Base-by-base conservation (phyloP, 306 rosid species). In the Arachis stenosperma region DNA sequence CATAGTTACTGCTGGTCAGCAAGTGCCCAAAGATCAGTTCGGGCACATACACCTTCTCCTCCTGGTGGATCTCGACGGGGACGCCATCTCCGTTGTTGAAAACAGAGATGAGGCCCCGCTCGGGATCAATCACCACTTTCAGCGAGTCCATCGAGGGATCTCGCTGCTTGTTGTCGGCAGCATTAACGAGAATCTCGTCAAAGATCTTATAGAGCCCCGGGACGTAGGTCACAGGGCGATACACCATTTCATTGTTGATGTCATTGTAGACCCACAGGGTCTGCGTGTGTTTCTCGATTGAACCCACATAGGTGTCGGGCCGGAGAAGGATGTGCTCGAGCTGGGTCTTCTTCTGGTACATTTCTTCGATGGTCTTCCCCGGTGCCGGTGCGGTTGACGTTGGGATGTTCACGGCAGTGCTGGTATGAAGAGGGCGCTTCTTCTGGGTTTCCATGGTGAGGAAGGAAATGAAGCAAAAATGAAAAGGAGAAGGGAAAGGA, bases 141-240 rank as follows among this genome's bases (percentile, higher is more conserved):
- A 94, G 13, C 0, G 95, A 56, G 14, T 91, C 86, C 98, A 91
- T 94, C 1, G 83, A 73, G 3, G 89, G 90, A 39, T 94, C 98
- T 3, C 98, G 78, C 87, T 94, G 98, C 76, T 94, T 94, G 79
- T 94, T 94, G 42, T 94, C 98, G 0, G 98, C 97, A 0, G 98
- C 98, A 15, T 91, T 94, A 56, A 94, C 98, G 22, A 94, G 85
- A 13, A 94, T 94, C 85, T 94, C 98, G 12, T 91, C 98, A 60
- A 94, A 94, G 86, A 94, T 94, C 80, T 94, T 94, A 89, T 91
- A 91, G 0, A 94, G 92, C 1, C 97, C 98, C 0, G 98, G 97
- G 39, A 94, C 98, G 71, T 89, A 94, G 67, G 88, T 22, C 9
- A 94, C 74, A 2, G 88, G 15, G 2, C 98, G 97, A 37, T 86